Evolutionary conservation across 169 alveolate genomes (phyloP), one percentile per base, ranked within the genome.

Genomic region (Besnoitia besnoiti): DNA sequence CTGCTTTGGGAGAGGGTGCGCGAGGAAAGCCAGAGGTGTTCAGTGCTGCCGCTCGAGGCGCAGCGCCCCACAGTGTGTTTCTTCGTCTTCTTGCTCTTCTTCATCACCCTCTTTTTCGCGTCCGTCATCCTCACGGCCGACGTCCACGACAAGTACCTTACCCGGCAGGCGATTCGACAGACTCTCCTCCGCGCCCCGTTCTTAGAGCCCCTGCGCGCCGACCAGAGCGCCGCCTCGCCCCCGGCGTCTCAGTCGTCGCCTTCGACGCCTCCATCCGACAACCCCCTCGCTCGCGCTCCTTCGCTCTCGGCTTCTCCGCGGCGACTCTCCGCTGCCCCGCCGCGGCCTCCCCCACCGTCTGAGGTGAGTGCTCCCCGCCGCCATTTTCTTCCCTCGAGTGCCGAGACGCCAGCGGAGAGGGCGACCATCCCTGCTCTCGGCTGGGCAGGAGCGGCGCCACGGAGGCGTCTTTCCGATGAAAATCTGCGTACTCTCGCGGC

Each of bases 121-220:
- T 39, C 82, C 82, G 82, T 42, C 19, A 73, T 73, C 82, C 82
- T 73, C 46, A 35, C 82, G 24, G n/a, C 82, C 5, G 46, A 73
- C 82, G 82, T 73, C 82, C 44, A 73, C 44, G 24, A 30, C 82
- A 10, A n/a, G 8, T n/a, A 35, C 46, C 39, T 8, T 3, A 73
- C 82, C n/a, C 5, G 82, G 24, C 82, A 73, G 82, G 82, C 82
- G 39, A 73, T 73, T 8, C 44, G 82, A 3, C 39, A n/a, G n/a
- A 73, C 16, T 30, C 16, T 73, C 46, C n/a, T 73, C 82, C 39
- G n/a, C 39, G 39, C 82, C 44, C 46, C 82, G 8, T 73, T 73
- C n/a, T n/a, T 73, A 16, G 44, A 73, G 21, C n/a, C 67, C 3
- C 67, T n/a, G 30, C 67, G 30, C 5, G 67, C 67, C 33, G 3